Evolutionary conservation across 208 protist genomes (phyloP).

Genomic region (Zelonia costaricensis): DNA sequence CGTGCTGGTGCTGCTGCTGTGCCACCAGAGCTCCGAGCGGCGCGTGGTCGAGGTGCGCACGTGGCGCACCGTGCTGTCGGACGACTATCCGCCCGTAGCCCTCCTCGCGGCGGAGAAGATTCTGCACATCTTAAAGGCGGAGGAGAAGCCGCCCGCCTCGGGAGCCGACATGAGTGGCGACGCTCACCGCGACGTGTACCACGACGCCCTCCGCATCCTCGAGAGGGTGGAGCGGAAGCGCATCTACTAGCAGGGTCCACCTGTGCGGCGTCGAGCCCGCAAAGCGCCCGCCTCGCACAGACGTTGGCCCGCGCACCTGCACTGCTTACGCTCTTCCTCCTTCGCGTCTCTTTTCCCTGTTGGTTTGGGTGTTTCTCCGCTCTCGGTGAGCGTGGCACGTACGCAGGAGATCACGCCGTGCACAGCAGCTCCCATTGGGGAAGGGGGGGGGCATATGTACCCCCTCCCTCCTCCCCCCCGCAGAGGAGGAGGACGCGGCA

Average conservation of each 20-base stretch:
- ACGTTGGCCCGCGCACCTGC: too few relatives aligned
- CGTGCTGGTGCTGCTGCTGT: constrained; percentile 47
- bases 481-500: too few relatives aligned
- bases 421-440: too few relatives aligned
- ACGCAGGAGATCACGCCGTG: too few relatives aligned
- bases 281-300: too few relatives aligned
- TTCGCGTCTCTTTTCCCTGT: too few relatives aligned
- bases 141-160: constrained; percentile 17
- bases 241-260: constrained; percentile 20
- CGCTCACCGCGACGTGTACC: constrained; percentile 14
- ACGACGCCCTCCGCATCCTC: constrained; percentile 19
- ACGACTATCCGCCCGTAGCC: constrained; percentile 60
- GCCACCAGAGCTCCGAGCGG: constrained; percentile 17
- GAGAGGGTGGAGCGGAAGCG: constrained; percentile 25
- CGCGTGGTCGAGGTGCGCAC: constrained; percentile 31
- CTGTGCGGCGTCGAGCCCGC: too few relatives aligned
- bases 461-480: too few relatives aligned
- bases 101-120: constrained; percentile 63
- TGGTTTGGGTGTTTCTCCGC: too few relatives aligned
- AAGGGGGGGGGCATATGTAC: too few relatives aligned
- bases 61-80: constrained; percentile 57
- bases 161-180: constrained; percentile 14
- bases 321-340: too few relatives aligned
- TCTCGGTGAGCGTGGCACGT: too few relatives aligned
- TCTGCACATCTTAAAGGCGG: constrained; percentile 19